Evolutionary conservation across 1,284 basidiomycete genomes (phyloP), one percentile per base, ranked within the genome.

Genomic region (Trichosporon inkin): DNA sequence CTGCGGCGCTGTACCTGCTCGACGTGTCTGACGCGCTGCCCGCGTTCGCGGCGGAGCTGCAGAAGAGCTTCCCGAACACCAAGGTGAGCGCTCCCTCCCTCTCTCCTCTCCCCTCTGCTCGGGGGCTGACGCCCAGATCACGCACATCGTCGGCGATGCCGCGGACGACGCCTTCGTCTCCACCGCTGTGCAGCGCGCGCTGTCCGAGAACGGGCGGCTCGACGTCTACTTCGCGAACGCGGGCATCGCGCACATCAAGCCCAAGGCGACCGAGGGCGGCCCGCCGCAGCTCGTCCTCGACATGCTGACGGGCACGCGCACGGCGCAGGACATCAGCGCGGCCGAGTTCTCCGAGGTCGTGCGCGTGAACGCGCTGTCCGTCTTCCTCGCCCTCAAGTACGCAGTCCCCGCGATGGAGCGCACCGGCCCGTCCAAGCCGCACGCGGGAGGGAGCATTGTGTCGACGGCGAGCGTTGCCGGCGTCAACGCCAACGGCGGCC

Each of bases 181-280:
- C 34, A 78, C 76, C 3, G 72, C 93, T 2, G 90, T 92, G 76
- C 80, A 88, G 61, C 85, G 82, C 63, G 89, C 88, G 1, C 68
- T 93, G 16, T 74, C 83, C 39, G 92, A 96, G 64, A 86, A 92
- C 70, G 91, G 91, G 2, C 83, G 85, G 52, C 81, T 96, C 16
- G 94, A 97, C 68, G 87, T 95, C 66, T 96, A 94, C 82, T 96
- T 92, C 72, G 93, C 93, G 38, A 96, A 97, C 72, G 92, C 90
- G 68, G 67, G 84, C 68, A 20, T 67, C 34, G 36, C 53, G 44
- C 56, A 60, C 52, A 57, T 68, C 56, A 44, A 57, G 52, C 54
- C 65, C 0, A 49, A 54, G 28, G 49, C 49, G 2, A 10, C 14
- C 20, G 49, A 57, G 56, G 37, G 37, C 19, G 56, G 41, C 17